Evolutionary conservation across 129 eudicot species (phyloP), one percentile per base, ranked within the genome.

Genomic region (Ambrosia artemisiifolia): DNA sequence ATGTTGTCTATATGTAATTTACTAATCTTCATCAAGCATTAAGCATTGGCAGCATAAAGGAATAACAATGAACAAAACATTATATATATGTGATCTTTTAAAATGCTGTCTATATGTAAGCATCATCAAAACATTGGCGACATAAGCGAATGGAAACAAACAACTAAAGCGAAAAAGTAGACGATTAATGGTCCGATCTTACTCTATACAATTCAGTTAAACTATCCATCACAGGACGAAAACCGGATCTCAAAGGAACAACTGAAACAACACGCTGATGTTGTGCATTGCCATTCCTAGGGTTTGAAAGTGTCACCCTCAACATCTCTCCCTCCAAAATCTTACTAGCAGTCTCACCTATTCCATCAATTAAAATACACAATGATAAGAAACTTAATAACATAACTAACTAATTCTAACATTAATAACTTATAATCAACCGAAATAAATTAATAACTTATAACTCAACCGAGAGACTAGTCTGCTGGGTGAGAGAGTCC

Each of bases 241-340:
- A 94, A 47, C 86, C 85, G 32, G 93, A 81, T n/a, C 79, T 60
- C 79, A 94, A 67, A 14, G 97, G 97, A 73, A 85, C 75, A 84
- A 95, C 85, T 18, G 94, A 90, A 57, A 75, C 94, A 70, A 90
- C 96, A 62, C 97, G 84, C 30, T 69, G 82, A 75, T 95, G 99
- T 42, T 88, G 94, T n/a, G 96, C 97, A 81, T 88, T 95, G 47
- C 94, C 96, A 62, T 91, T 90, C 82, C 85, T 95, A 8, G 99
- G 90, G 63, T 95, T 86, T 18, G 96, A 75, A 44, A 95, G 76
- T 17, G 88, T 84, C 78, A 90, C 83, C 65, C 82, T 82, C 75
- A 91, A 66, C 93, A 95, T 88, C 82, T 95, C 99, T 24, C 99
- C 99, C 79, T 88, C 96, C 67, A 90, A 81, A 76, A 84, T 75